Base-by-base conservation (phyloP, 257 asterid genomes). In the Solanum clarkiae region DNA sequence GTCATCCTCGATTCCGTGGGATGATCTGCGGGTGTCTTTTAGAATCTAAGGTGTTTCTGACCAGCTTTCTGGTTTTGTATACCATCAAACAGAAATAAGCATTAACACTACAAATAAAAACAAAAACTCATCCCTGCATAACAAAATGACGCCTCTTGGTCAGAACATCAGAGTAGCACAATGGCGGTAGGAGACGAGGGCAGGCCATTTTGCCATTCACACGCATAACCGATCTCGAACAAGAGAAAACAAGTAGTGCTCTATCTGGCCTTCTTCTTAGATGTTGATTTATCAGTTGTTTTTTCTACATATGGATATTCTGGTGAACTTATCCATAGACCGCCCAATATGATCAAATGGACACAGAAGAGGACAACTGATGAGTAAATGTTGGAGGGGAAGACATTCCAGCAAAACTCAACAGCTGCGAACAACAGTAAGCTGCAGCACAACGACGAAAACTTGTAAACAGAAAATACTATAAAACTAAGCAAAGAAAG, bases 391-490 rank as follows among this genome's bases (percentile, higher is more conserved):
- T 86, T 93, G 10, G 98, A 96, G 59, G 99, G 99, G 90, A 87
- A 96, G 77, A 93, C 86, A 60, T 96, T 94, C 99, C 99, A 96
- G 90, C 98, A 94, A 22, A 91, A 84, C 90, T 96, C 99, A 83
- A 92, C 95, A 2, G 85, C 86, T 6, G 80, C 86, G 26, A 96
- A 94, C 90, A 94, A 88, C 26, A 92, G 68, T 81, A 93, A 77
- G 80, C 99, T 94, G 97, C 95, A 88, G 51, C 66, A 83, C 36
- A 84, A 22, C 10, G 70, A 53, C 1, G 0, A 10, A 22, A 13
- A 20, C 51, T 55, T 59, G 24, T 55, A 36, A 59, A 77, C 26
- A n/a, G 12, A 4, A 54, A 9, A 42, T 24, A 18, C 26, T 15
- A 59, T 8, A 54, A 2, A 72, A 16, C 32, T 7, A 32, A 63